Conservation (phyloP, 2,329 filamentous ascomycete genomes). For the Cytospora piceae region DNA sequence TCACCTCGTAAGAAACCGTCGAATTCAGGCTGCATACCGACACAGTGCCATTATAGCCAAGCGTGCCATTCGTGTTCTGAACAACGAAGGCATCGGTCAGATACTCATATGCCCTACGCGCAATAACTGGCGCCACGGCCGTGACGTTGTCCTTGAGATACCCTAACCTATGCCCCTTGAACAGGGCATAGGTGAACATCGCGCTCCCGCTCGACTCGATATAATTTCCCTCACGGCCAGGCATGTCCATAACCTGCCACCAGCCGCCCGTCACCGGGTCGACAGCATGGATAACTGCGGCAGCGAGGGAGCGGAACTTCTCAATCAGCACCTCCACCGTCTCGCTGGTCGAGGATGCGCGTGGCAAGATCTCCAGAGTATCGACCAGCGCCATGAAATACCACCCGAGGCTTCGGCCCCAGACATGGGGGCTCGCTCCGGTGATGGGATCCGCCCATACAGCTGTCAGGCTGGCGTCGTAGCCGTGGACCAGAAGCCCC, state of each 20-base stretch:
- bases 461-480: conserved; percentile 52
- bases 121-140: conserved; percentile 38
- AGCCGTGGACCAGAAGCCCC: conserved; percentile 57
- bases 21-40: conserved; percentile 50
- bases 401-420: conserved; percentile 59
- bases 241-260: conserved; percentile 47
- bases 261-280: conserved; percentile 24
- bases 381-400: conserved; percentile 57
- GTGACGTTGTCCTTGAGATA: conserved; percentile 33
- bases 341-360: conserved; percentile 22
- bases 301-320: conserved; percentile 19
- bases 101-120: conserved; percentile 43
- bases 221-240: conserved; percentile 46
- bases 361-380: conserved; percentile 50
- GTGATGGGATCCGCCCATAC: conserved; percentile 55
- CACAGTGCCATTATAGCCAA: conserved; percentile 53
- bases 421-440: conserved; percentile 56
- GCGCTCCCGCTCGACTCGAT: conserved; percentile 51
- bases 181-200: conserved; percentile 48
- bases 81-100: conserved; percentile 48
- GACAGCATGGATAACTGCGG: conserved; percentile 22
- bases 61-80: conserved; percentile 46
- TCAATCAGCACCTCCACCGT: conserved; percentile 9
- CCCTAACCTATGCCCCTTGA: conserved; percentile 44
- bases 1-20: conserved; percentile 50